Evolutionary conservation across 2,329 filamentous ascomycete genomes (phyloP), one percentile per base, ranked within the genome.

Genomic region (Colletotrichum salicis): DNA sequence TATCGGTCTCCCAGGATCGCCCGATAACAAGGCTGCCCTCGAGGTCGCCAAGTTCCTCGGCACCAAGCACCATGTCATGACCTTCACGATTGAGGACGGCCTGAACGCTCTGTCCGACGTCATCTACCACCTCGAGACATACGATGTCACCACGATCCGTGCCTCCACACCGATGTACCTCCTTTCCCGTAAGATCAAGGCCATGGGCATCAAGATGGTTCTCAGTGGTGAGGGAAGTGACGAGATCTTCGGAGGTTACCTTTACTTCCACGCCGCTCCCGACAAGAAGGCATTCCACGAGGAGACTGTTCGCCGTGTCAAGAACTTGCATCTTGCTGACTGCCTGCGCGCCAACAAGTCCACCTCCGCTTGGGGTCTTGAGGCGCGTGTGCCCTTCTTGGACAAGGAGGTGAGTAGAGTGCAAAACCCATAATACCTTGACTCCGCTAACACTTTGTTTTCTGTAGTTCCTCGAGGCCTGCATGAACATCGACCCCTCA

Each of bases 121-220:
- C 80, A 98, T 99, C 81, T 98, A 93, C 86, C 96, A 99, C 85
- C 91, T 99, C 73, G 96, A 99, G 87, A 94, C 94, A 15, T 99
- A 96, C 85, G 96, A 99, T 82, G 96, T 99, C 31, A 99, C 96
- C 64, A 99, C 96, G 3, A 98, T 99, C 81, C 95, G 96, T 80
- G 96, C 96, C 67, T 98, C 96, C 12, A 99, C 96, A 12, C 96
- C 96, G 76, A 99, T 99, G 96, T 99, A 98, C 86, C 87, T 99
- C 74, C 89, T 99, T 59, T 96, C 94, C 73, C 92, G 97, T 82
- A 99, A 99, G 88, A 99, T 99, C 88, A 99, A 99, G 89, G 96
- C 95, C 45, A 96, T 98, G 92, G 96, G 96, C 75, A 94, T 99
- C 80, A 99, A 99, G 90, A 99, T 99, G 96, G 96, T 99, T 69